Conservation (phyloP, 345 rosid species). For the Turritis glabra region DNA sequence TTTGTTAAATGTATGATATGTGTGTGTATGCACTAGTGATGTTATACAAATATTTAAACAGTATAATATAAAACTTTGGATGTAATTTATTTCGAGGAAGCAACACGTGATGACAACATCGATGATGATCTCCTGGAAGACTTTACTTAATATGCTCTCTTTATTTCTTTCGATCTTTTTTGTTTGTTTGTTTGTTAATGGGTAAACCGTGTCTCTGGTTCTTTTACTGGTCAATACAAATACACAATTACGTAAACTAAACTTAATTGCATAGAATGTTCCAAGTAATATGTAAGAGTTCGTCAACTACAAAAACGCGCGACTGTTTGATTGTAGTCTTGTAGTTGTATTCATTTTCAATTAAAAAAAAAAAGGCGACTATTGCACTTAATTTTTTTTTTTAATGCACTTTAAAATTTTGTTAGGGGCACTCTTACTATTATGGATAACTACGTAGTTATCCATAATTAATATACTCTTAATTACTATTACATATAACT, state of each 20-base stretch:
- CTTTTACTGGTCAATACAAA: background rate
- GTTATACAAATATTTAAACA: no score
- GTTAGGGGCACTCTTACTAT: background rate
- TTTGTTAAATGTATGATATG: background rate
- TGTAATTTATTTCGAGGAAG: background rate
- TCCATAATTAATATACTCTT: no score
- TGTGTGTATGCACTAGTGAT: background rate
- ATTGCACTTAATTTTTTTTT: no score
- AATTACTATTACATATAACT: no score
- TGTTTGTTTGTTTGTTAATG: no score
- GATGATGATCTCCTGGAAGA: background rate
- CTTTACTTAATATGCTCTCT: background rate
- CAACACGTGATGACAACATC: background rate
- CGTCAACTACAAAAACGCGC: background rate
- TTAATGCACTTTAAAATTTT: no score
- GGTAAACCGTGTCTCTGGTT: background rate
- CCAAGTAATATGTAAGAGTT: background rate
- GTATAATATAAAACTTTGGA: background rate
- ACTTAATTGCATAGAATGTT: background rate
- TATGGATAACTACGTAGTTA: no score
- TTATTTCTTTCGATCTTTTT: no score
- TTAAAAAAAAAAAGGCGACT: background rate
- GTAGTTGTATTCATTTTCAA: background rate
- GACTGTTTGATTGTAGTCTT: background rate
- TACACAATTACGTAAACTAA: background rate